Percentiles rank a stretch among this genome's conserved stretches.
These are phyloP conservation scores for Sphagnum magellanicum DNA, from an alignment of 228 moss, liverwort and hornwort species.

Conservation along the genomic window DNA sequence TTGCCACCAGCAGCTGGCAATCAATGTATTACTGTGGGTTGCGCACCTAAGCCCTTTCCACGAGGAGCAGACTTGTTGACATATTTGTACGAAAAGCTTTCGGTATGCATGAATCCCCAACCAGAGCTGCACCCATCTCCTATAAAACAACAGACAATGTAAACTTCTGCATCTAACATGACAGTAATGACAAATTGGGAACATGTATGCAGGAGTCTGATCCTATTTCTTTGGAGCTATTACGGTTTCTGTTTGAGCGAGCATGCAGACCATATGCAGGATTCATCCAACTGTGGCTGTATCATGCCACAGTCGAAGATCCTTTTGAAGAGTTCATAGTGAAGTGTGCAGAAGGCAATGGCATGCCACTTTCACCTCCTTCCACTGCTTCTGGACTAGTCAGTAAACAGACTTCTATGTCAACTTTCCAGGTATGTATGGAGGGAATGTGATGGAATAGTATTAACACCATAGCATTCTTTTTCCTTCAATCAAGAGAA, in stretches of 20 bases:
- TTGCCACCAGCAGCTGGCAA: constrained; percentile 2
- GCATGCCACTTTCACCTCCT: constrained; percentile 19
- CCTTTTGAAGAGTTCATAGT: constrained; percentile 86
- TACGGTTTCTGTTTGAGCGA: constrained; percentile 85
- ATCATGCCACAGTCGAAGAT: constrained; percentile 81
- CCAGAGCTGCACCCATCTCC: background rate
- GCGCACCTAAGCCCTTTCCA: constrained; percentile 65
- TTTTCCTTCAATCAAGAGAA: background rate
- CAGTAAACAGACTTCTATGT: constrained; percentile 19
- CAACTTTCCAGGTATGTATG: constrained; percentile 30
- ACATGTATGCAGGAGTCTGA: constrained; percentile 65
- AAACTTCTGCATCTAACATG: background rate
- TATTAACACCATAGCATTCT: background rate
- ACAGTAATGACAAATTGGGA: background rate
- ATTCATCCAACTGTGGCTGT: constrained; percentile 89
- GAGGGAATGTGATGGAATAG: background rate
- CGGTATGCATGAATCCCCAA: constrained; percentile 31
- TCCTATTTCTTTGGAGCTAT: constrained; percentile 65
- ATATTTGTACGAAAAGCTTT: constrained; percentile 76
- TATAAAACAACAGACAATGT: background rate
- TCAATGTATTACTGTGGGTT: constrained; percentile 32
- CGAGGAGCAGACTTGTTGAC: constrained; percentile 89
- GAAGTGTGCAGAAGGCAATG: constrained; percentile 25
- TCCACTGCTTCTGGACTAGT: constrained; percentile 16
- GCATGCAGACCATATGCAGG: constrained; percentile 82